Percentiles rank a stretch among this genome's conserved stretches.
Evolutionary conservation across 352 stramenopile species (phyloP).

Genomic region (Globisporangium recalcitrans): DNA sequence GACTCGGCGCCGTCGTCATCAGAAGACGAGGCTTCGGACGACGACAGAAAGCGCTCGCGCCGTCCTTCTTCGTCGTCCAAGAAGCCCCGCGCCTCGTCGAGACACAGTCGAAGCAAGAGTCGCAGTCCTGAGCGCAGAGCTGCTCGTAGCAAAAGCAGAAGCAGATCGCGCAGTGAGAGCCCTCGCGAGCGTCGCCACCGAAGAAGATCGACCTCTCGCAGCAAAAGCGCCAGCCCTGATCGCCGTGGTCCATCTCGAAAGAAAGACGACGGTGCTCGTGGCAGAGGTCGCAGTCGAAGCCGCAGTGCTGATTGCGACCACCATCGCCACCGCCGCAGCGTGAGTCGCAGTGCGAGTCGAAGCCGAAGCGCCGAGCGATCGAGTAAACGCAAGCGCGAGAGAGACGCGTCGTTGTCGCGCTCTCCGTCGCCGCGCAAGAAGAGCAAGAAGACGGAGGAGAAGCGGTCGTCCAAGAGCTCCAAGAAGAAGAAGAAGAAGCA

Average conservation of each 20-base stretch:
- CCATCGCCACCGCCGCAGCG: constrained; percentile 10
- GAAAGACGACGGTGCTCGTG: not conserved
- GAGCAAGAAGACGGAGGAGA: constrained; percentile 25
- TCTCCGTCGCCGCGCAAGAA: constrained; percentile 22
- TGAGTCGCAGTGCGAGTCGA: constrained; percentile 23
- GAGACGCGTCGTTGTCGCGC: constrained; percentile 3
- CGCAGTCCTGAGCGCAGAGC: constrained; percentile 11
- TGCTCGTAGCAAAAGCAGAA: not conserved
- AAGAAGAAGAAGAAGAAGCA: constrained; percentile 47
- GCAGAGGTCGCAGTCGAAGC: constrained; percentile 30
- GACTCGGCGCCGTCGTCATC: constrained; percentile 9
- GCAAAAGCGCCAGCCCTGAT: constrained; percentile 11
- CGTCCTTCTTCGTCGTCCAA: constrained; percentile 11
- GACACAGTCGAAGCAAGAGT: constrained; percentile 13
- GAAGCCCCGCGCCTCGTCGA: constrained; percentile 4
- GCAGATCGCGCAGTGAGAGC: constrained; percentile 14
- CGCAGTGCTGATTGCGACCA: constrained; percentile 15
- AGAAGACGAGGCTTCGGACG: constrained; percentile 5
- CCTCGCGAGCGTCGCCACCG: not conserved
- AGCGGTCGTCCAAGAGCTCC: constrained; percentile 25
- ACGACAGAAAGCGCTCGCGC: constrained; percentile 5
- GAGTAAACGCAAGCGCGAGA: constrained; percentile 5
- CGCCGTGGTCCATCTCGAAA: constrained; percentile 5
- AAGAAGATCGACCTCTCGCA: constrained; percentile 10
- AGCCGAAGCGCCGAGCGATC: not conserved